Evolutionary conservation across 345 rosid genomes (phyloP).

Genomic region (Pseudoturritis turrita): DNA sequence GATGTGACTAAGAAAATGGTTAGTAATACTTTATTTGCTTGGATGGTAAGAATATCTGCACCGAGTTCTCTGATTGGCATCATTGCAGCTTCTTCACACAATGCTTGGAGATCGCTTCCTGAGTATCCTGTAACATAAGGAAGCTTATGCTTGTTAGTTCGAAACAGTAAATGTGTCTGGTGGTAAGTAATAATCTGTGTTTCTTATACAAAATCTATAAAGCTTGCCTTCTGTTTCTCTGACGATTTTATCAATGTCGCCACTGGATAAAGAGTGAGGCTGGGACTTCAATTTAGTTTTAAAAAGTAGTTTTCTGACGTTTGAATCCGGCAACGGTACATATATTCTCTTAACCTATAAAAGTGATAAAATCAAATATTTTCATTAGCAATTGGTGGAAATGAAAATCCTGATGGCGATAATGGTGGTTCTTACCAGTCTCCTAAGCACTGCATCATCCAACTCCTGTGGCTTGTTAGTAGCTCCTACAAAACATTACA

Average conservation of each 20-base stretch:
- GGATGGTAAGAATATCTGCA: constrained; percentile 62
- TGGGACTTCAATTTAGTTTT: constrained; percentile 71
- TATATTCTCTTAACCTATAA: constrained; percentile 88
- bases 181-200: not conserved
- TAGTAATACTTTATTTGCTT: constrained; percentile 75
- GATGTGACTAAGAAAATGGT: not conserved
- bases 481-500: constrained; percentile 63
- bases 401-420: not conserved
- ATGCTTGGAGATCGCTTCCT: constrained; percentile 96
- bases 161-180: not conserved
- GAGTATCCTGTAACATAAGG: constrained; percentile 60
- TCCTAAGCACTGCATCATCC: constrained; percentile 94
- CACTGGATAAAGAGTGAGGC: constrained; percentile 71
- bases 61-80: constrained; percentile 99
- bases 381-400: not conserved
- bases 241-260: constrained; percentile 72
- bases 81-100: constrained; percentile 99
- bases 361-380: not conserved
- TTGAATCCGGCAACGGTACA: constrained; percentile 78
- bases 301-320: constrained; percentile 67
- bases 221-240: constrained; percentile 79
- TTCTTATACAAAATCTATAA: not conserved
- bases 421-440: constrained; percentile 58
- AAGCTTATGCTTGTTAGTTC: not conserved
- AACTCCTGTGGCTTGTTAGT: constrained; percentile 97